Evolutionary conservation across 768 basidiomycete species (phyloP), one percentile per base, ranked within the genome.

Genomic region (Agaricus bisporus): DNA sequence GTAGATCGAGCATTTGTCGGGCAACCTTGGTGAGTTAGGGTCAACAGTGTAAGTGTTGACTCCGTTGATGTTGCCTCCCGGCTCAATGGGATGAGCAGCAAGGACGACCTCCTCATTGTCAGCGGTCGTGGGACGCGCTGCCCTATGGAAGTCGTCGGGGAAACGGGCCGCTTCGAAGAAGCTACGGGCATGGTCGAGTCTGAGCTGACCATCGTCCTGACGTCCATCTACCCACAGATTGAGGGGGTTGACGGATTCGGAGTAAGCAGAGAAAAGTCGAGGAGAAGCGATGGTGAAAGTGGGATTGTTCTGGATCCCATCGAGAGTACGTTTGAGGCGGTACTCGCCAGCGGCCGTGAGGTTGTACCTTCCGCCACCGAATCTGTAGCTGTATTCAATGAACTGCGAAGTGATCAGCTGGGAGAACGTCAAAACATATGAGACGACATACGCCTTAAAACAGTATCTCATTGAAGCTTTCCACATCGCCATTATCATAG

Each of bases 291-390:
- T 48, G 46, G 44, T 20, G 41, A 57, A 57, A 4, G 29, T 43
- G 20, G 56, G 49, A 20, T 50, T 50, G 26, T 38, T 50, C 25
- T 28, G 15, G 25, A 50, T 41, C 5, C 39, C 41, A 22, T 51
- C 51, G 14, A 42, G 38, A 15, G 52, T 53, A 10, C 51, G 38
- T 18, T 48, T 36, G 28, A 17, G 28, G 6, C 56, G 56, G 22
- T 48, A 36, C 17, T 52, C 56, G 5, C 35, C 51, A 12, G 56
- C 56, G 18, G 49, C 56, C 10, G 51, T 52, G 15, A 57, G 51
- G 46, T 57, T 53, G 41, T 57, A 57, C 39, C 46, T 53, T 10
- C 56, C 56, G 1, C 36, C 56, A n/a, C 56, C 56, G 22, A 46
- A 49, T 5, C 46, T 36, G 36, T 57, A 53, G 36, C 51, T 48